Percentiles rank a stretch among this genome's conserved stretches.
These are phyloP conservation scores for Jamesozyma spencerorum DNA, from an alignment of 805 yeast species.

Conservation along the genomic window DNA sequence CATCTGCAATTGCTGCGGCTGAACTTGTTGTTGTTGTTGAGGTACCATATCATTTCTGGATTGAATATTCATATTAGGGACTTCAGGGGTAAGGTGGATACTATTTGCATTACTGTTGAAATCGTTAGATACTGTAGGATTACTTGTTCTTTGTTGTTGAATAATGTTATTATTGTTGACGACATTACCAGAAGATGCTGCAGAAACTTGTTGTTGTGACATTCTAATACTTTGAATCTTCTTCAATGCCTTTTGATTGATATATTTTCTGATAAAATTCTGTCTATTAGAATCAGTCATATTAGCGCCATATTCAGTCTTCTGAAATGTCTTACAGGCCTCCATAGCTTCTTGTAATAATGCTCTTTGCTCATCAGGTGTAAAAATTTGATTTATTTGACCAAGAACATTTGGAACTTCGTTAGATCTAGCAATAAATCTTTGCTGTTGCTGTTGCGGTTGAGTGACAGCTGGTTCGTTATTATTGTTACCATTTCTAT, in stretches of 20 bases:
- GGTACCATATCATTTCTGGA: not conserved
- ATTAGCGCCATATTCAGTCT: conserved; percentile 22
- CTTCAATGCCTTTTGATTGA: conserved; percentile 30
- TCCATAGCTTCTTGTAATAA: conserved; percentile 31
- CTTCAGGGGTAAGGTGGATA: not conserved
- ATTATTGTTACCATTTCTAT: conserved; percentile 11
- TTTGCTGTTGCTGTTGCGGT: conserved; percentile 21
- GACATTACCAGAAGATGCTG: conserved; percentile 6
- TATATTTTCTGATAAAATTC: conserved; percentile 29
- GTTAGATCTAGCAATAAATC: conserved; percentile 25
- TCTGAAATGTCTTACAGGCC: conserved; percentile 30
- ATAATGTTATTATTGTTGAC: conserved; percentile 4
- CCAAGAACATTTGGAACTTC: conserved; percentile 28
- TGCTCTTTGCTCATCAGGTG: conserved; percentile 30
- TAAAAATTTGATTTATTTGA: conserved; percentile 29
- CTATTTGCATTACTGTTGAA: not conserved
- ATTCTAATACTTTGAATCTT: conserved; percentile 26
- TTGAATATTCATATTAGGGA: not conserved
- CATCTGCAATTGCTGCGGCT: conserved; percentile 3
- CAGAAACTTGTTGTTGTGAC: conserved; percentile 18
- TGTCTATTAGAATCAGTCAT: conserved; percentile 26
- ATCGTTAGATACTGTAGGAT: conserved; percentile 2
- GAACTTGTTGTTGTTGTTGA: conserved; percentile 3
- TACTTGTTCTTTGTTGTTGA: conserved; percentile 5
- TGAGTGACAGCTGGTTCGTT: not conserved